Conservation (phyloP, 139 green algal species). For the Micractinium sp. region DNA sequence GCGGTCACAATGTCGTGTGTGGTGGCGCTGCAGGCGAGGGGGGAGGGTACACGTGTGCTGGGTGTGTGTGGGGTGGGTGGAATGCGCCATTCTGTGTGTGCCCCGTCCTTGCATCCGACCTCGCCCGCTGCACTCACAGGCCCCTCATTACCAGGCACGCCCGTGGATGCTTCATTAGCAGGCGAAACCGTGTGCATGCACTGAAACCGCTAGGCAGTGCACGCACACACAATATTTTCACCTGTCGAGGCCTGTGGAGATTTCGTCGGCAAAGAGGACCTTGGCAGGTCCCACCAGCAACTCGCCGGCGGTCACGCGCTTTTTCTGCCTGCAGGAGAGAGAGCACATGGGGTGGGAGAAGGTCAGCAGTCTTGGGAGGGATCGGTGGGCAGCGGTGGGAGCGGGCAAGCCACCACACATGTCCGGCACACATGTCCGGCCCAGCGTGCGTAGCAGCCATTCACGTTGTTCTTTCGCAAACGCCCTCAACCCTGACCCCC, state of each 20-base stretch:
- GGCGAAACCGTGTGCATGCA: no score
- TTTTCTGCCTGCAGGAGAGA: slow-evolving; percentile 6
- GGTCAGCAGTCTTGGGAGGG: neutral
- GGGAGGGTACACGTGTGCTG: neutral
- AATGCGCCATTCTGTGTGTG: no score
- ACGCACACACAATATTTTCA: no score
- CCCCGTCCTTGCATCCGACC: no score
- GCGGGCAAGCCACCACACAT: no score
- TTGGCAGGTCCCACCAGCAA: slow-evolving; percentile 59
- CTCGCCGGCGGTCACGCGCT: slow-evolving; percentile 42
- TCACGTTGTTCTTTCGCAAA: no score
- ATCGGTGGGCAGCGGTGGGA: neutral
- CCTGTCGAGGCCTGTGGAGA: slow-evolving; percentile 58
- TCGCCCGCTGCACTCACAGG: no score
- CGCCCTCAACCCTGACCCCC: neutral
- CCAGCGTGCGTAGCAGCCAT: slow-evolving; percentile 30
- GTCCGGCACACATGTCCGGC: slow-evolving; percentile 37
- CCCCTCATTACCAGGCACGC: no score
- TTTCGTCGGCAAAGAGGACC: slow-evolving; percentile 69
- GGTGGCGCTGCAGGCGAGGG: slow-evolving; percentile 39
- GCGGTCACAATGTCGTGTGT: slow-evolving; percentile 50
- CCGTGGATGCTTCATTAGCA: no score
- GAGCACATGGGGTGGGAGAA: no score
- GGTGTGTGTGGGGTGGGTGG: neutral
- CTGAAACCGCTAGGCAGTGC: no score